Conservation (phyloP, 306 rosid genomes). For the Prunus davidiana region DNA sequence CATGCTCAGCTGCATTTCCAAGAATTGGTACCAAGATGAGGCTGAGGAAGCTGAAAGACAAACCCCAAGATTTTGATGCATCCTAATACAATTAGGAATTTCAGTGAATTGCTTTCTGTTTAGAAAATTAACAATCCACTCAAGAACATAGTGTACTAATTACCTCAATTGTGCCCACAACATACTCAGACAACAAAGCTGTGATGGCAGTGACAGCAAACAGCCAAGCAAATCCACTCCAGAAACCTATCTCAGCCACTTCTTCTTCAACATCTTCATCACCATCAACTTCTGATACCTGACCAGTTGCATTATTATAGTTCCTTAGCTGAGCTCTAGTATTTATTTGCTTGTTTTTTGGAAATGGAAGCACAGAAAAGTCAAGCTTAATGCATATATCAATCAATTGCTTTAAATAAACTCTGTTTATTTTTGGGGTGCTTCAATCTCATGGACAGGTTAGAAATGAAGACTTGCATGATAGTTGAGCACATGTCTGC, state of each 20-base stretch:
- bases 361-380: background rate
- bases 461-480: background rate
- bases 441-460: background rate
- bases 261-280: constrained; percentile 40
- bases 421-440: background rate
- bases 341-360: background rate
- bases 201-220: constrained; percentile 60
- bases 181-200: constrained; percentile 82
- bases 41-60: constrained; percentile 79
- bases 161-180: constrained; percentile 85
- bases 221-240: constrained; percentile 82
- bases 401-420: background rate
- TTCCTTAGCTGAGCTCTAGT: background rate
- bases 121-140: background rate
- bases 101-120: background rate
- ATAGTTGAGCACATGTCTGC: background rate
- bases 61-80: constrained; percentile 83
- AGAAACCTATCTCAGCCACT: constrained; percentile 58
- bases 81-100: constrained; percentile 36
- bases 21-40: constrained; percentile 82
- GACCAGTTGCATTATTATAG: background rate
- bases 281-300: constrained; percentile 40
- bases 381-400: background rate
- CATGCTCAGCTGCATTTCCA: constrained; percentile 98
- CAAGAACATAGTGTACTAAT: background rate